Evolutionary conservation across 2,329 filamentous ascomycete genomes (phyloP), one percentile per base, ranked within the genome.

Genomic region (Fusarium armeniacum): DNA sequence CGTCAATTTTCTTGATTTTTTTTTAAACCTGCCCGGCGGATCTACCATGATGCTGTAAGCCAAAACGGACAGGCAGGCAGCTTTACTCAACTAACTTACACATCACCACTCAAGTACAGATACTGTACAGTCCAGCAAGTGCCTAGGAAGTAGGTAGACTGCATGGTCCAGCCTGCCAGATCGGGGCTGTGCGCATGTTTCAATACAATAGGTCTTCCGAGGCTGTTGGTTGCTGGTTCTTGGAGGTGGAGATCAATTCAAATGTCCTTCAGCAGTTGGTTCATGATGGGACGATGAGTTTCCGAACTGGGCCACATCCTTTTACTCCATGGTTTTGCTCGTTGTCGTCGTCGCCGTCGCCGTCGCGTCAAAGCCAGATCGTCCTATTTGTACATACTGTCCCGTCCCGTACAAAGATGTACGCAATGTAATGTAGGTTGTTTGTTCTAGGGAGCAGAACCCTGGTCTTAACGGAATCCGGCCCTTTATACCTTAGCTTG

Each of bases 401-500:
- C 44, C 18, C 28, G n/a, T 46, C 26, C 18, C 44, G 26, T 46
- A 20, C n/a, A 32, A 28, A 46, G 26, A 28, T 32, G 44, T 36
- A 28, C 22, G 22, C 15, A 52, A 41, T 41, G 33, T 50, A 22
- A 44, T 50, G 26, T 45, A 55, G 40, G 40, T 26, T 45, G 24
- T 28, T 26, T 45, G 24, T 28, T 40, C 33, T 52, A 22, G 33
- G 49, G 35, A 52, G 38, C 53, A 20, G n/a, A 56, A 68, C 56
- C 67, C 64, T 58, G 52, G 63, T 57, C 36, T 54, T 24, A 41
- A 41, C 67, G 67, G 67, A 65, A 70, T 40, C 45, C 67, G 67
- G 67, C 67, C 67, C 67, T 71, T 57, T 60, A 54, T 69, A 70
- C 67, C 67, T 69, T 65, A 67, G 63, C 40, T 62, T 49, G 47